Base-by-base conservation (phyloP, 805 yeast genomes). In the Hanseniaspora pseudoguilliermondii region DNA sequence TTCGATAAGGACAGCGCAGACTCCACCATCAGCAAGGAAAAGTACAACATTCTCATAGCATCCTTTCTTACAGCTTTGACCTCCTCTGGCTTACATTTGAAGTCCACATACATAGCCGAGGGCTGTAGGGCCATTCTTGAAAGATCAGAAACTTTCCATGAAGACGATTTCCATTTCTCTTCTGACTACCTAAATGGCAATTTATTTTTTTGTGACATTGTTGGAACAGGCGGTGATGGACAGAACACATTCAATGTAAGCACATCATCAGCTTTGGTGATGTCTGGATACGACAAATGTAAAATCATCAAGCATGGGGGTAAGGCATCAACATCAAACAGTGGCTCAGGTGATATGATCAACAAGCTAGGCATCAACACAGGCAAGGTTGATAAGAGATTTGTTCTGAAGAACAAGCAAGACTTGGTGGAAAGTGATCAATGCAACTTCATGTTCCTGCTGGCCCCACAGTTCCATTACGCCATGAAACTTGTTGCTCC, bases 181-280 rank as follows among this genome's bases (percentile, higher is more conserved):
- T 6, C 25, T 16, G 7, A 21, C 5, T 40, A 54, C 20, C 2
- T 15, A 15, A 49, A 35, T 9, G 51, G 48, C 27, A 40, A 43
- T 13, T 34, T 18, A n/a, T 53, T 21, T 32, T 51, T 58, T 18
- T 57, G 66, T 27, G 99, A 93, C 67, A 86, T 93, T 34, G 99
- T 93, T 6, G 99, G 99, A 1, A 93, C 99, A 0, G 99, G 99
- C 29, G 99, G 99, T 16, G 99, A 93, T 66, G 96, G 96, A 1
- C 96, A 93, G 65, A 84, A 93, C 66, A 93, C 99, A 0, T 93
- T 93, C 72, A 93, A 93, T 63, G 98, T 93, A 2, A 84, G 95
- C 16, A 93, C 98, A 0, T 86, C 97, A 2, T 75, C 96, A 1
- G 97, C 97, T 0, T 88, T 93, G 49, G 89, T 93, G 2, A 93